A percentile compares a stretch with the other conserved stretches of the same genome.
These are phyloP conservation scores for Chrysoporthe puriensis DNA, from an alignment of 2,329 filamentous ascomycete genomes.

Conservation along the genomic window DNA sequence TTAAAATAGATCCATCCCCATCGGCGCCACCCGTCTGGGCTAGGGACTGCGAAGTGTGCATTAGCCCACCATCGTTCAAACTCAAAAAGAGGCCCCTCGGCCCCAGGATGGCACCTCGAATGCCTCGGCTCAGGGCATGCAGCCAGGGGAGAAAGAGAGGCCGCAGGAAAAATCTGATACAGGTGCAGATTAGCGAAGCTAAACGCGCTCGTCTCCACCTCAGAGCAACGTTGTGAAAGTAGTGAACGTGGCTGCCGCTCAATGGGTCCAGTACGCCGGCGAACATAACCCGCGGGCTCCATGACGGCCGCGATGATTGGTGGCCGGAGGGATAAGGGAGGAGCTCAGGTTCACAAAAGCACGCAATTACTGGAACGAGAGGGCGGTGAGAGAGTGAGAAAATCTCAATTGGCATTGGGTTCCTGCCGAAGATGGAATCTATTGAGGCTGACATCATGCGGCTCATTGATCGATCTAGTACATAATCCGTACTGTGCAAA, in stretches of 20 bases:
- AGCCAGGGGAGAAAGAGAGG: slow-evolving; percentile 29
- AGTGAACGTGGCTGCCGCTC: slow-evolving; percentile 40
- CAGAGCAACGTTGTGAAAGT: slow-evolving; percentile 33
- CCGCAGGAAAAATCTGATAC: slow-evolving; percentile 26
- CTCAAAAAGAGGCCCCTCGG: slow-evolving; percentile 14
- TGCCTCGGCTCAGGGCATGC: slow-evolving; percentile 12
- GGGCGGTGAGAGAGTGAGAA: slow-evolving; percentile 16
- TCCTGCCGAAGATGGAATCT: slow-evolving; percentile 25
- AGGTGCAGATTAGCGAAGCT: slow-evolving; percentile 29
- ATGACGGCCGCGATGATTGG: slow-evolving; percentile 23
- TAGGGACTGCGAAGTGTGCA: slow-evolving; percentile 13
- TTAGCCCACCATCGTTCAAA: slow-evolving; percentile 22
- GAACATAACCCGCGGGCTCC: slow-evolving; percentile 18
- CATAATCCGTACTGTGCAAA: slow-evolving; percentile 17
- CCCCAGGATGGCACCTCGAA: slow-evolving; percentile 14
- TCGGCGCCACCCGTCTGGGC: not conserved
- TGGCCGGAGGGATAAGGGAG: slow-evolving; percentile 19
- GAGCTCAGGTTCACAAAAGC: slow-evolving; percentile 18
- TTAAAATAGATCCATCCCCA: not conserved
- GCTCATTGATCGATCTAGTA: slow-evolving; percentile 13
- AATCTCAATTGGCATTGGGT: slow-evolving; percentile 28
- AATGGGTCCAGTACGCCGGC: slow-evolving; percentile 34
- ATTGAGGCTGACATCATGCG: slow-evolving; percentile 20
- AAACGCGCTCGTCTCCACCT: slow-evolving; percentile 36
- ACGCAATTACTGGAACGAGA: slow-evolving; percentile 12